Evolutionary conservation across 1,284 basidiomycete species (phyloP).

Genomic region (Sporisorium sorghi): DNA sequence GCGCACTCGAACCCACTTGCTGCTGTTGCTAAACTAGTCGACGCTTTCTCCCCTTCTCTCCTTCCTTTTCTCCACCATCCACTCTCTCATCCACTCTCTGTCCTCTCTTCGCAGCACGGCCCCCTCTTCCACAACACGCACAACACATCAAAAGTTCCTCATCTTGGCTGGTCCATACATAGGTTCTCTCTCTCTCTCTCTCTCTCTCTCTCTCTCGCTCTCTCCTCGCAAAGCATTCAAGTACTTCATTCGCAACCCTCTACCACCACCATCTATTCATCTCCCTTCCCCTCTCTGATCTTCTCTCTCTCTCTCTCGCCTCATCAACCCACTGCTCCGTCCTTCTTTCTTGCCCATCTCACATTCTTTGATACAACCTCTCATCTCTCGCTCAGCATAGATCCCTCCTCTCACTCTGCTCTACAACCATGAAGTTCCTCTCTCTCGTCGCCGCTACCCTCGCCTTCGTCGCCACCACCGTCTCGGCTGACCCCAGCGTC

Average conservation of each 20-base stretch:
- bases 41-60: constrained; percentile 11
- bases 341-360: constrained; percentile 4
- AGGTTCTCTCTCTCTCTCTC: background rate
- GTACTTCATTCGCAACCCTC: background rate
- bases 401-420: background rate
- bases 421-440: constrained; percentile 52
- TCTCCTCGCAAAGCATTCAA: constrained; percentile 10
- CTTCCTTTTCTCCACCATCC: constrained; percentile 10
- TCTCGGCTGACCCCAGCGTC: constrained; percentile 33
- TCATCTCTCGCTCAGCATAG: constrained; percentile 2
- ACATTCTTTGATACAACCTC: constrained; percentile 26
- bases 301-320: constrained; percentile 4
- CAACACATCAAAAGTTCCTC: background rate
- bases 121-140: constrained; percentile 3
- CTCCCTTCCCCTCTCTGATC: constrained; percentile 5
- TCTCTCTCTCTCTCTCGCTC: too few species aligned
- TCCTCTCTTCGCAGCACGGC: background rate
- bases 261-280: background rate
- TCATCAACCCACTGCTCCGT: constrained; percentile 1
- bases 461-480: constrained; percentile 33
- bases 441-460: constrained; percentile 39
- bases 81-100: constrained; percentile 4
- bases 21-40: background rate
- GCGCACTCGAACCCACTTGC: too few species aligned
- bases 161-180: constrained; percentile 42